Base-by-base conservation (phyloP, 2,329 filamentous ascomycete genomes). In the Aspergillus versicolor region DNA sequence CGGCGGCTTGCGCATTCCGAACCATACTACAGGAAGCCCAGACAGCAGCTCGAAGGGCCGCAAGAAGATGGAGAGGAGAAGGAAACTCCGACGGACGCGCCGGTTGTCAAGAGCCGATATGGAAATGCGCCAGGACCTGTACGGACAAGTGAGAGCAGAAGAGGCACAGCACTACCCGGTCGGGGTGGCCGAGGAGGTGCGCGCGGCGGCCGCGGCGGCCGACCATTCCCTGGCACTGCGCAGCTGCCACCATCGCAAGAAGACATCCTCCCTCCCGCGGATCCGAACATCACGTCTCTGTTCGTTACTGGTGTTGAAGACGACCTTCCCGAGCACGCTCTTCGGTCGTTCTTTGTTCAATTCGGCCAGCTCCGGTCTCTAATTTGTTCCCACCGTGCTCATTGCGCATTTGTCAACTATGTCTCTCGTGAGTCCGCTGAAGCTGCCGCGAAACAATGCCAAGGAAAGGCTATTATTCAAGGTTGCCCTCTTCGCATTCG, bases 401-500 rank as follows among this genome's bases (percentile, higher is more conserved):
- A 97, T 70, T 97, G 92, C 73, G 94, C 94, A 1, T 99, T 97
- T 70, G 82, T 99, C 76, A 99, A 99, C 77, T 99, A 91, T 72
- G 87, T 92, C 65, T 90, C 88, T 3, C 84, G 94, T 56, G 86
- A 91, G 60, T 88, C 84, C 1, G 94, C 95, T 0, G 94, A 99
- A 76, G 87, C 84, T 57, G 95, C 95, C 0, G 91, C 94, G 0
- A 85, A 86, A 34, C 85, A 90, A 19, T 93, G 91, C 65, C 89
- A 96, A 73, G 94, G 95, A 5, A 89, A 89, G 60, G 91, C 92
- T 0, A 85, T 97, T 6, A 90, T 99, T 66, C 88, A 92, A 37
- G 94, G 94, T 3, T 97, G 93, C 66, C 94, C 94, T 0, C 75
- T 99, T 59, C 82, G 93, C 32, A 87, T 99, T 17, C 88, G 92